Conservation (phyloP, 2,329 filamentous ascomycete species). For the Metarhizium sp. region DNA sequence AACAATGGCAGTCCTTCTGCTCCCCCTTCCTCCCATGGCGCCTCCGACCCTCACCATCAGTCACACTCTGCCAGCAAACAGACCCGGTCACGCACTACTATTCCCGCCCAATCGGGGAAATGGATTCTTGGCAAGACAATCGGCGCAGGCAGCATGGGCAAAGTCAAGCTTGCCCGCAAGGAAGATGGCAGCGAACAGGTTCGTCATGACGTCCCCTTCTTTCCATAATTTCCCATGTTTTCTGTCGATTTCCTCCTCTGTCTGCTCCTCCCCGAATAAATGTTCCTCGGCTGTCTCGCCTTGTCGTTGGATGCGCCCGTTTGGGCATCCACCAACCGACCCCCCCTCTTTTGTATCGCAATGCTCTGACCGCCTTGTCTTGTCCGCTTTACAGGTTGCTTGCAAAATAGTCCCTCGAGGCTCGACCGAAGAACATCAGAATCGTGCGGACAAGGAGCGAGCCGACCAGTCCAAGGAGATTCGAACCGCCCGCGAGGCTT, state of each 20-base stretch:
- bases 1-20: slow-evolving; percentile 43
- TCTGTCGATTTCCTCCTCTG: neutral
- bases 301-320: neutral
- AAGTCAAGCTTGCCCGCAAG: slow-evolving; percentile 92
- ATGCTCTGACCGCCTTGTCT: neutral
- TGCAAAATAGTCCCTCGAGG: slow-evolving; percentile 95
- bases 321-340: neutral
- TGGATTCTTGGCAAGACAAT: slow-evolving; percentile 97
- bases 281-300: neutral
- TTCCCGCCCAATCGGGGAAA: slow-evolving; percentile 81
- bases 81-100: slow-evolving; percentile 63
- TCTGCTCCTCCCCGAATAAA: neutral
- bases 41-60: slow-evolving; percentile 24
- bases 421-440: slow-evolving; percentile 74
- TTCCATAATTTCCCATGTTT: neutral
- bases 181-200: slow-evolving; percentile 87
- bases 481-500: slow-evolving; percentile 86
- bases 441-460: slow-evolving; percentile 66
- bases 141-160: slow-evolving; percentile 96
- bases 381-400: slow-evolving; percentile 50
- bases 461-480: slow-evolving; percentile 96
- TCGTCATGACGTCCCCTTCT: slow-evolving; percentile 18
- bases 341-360: neutral
- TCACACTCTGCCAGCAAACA: slow-evolving; percentile 35
- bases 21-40: slow-evolving; percentile 35